phyloP scores from a whole-genome alignment of 768 basidiomycete genomes.

The Xerocomus potaroensis region DNA sequence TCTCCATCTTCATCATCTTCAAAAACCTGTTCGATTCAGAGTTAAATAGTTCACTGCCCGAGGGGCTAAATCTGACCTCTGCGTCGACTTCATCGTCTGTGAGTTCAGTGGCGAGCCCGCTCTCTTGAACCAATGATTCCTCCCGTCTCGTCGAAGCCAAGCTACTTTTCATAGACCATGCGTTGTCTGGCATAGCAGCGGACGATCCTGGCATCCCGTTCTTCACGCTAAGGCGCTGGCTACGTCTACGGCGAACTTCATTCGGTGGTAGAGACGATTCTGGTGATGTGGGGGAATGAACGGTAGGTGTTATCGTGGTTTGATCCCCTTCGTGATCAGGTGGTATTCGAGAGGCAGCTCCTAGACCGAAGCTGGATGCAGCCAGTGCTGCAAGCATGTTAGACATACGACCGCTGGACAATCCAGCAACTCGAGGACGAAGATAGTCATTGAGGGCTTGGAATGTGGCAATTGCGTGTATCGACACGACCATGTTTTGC shows the following conservation, averaged over 20 bases:
- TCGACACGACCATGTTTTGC: constrained; percentile 92
- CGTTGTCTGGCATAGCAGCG: constrained; percentile 9
- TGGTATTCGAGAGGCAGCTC: constrained; percentile 37
- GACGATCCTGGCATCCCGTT: constrained; percentile 31
- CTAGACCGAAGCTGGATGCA: constrained; percentile 63
- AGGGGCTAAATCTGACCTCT: constrained; percentile 39
- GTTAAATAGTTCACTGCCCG: constrained; percentile 10
- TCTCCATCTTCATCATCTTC: constrained; percentile 84
- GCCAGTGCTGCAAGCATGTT: constrained; percentile 91
- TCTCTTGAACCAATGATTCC: constrained; percentile 56
- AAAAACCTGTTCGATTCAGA: constrained; percentile 49
- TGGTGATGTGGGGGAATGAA: constrained; percentile 31
- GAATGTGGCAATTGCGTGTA: constrained; percentile 97
- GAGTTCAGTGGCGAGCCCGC: constrained; percentile 68
- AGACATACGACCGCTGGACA: constrained; percentile 63
- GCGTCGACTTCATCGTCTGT: constrained; percentile 85
- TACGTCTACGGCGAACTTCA: constrained; percentile 63
- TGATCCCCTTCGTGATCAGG: constrained; percentile 32
- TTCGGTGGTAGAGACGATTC: constrained; percentile 34
- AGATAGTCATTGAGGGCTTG: constrained; percentile 96
- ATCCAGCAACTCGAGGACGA: constrained; percentile 79
- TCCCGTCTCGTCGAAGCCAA: constrained; percentile 32
- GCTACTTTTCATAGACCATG: constrained; percentile 20
- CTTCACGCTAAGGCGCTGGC: constrained; percentile 78
- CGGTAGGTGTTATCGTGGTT: constrained; percentile 23